Evolutionary conservation across 257 asterid genomes (phyloP).

Genomic region (Solanum tacnaense): DNA sequence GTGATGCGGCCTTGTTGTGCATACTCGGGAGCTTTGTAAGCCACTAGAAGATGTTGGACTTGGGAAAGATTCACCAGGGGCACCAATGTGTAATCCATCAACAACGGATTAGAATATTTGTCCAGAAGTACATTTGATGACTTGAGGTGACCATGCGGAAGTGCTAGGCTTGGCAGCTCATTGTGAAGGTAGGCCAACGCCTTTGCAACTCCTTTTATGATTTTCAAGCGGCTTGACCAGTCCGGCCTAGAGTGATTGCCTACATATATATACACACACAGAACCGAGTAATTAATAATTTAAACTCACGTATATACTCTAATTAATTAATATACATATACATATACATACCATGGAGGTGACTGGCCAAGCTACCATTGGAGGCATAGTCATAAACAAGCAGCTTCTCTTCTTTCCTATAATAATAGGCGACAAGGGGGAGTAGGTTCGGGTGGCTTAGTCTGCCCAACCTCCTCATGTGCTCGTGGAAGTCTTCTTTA

Average conservation of each 20-base stretch:
- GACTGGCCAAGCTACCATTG: conserved; percentile 69
- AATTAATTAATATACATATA: background rate
- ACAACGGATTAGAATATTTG: conserved; percentile 36
- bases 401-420: conserved; percentile 85
- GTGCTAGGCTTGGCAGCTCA: conserved; percentile 52
- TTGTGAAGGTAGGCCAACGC: conserved; percentile 54
- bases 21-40: conserved; percentile 76
- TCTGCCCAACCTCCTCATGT: conserved; percentile 75
- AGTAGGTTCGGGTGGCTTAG: conserved; percentile 57
- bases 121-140: conserved; percentile 73
- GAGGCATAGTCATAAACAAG: conserved; percentile 47
- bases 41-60: conserved; percentile 50
- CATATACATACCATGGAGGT: conserved; percentile 44
- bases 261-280: background rate
- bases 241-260: conserved; percentile 56
- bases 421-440: conserved; percentile 74
- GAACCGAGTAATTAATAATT: background rate
- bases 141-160: conserved; percentile 76
- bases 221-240: conserved; percentile 61
- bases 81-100: conserved; percentile 73
- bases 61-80: conserved; percentile 67
- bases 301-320: background rate
- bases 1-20: conserved; percentile 24
- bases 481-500: conserved; percentile 77
- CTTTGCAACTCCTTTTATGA: conserved; percentile 72